Base-by-base conservation (phyloP, 805 yeast species). In the Sugiyamaella americana region DNA sequence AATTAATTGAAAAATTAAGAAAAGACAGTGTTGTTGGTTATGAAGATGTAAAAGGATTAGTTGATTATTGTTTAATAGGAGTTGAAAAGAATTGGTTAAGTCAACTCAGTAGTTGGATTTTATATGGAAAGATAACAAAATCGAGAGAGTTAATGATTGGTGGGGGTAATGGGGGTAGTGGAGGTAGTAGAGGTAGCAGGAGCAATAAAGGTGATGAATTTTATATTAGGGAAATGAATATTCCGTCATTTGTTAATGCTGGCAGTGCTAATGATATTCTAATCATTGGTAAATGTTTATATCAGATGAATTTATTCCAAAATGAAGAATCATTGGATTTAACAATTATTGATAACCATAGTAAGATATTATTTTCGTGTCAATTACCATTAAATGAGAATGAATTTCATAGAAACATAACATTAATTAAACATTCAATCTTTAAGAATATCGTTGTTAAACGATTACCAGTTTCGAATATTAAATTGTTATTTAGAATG, bases 31-130 rank as follows among this genome's bases (percentile, higher is more conserved):
- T 20, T n/a, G 48, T 49, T 37, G 53, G 51, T 17, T 51, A 45
- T 35, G 37, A 22, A 13, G 54, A 43, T 19, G 45, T 47, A 22
- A 19, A 32, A 19, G 46, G 6, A 17, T 41, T 46, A 32, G 47
- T 48, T 8, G 42, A 42, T 4, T 32, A 41, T 8, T 51, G 57
- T 16, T 16, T 55, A 6, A 30, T 37, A 3, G 48, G 48, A 8
- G 49, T 53, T 20, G 52, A 56, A 20, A 37, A 38, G n/a, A 30
- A 46, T 17, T 55, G 58, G 58, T 36, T 55, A 23, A 35, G 41
- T 10, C 56, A 51, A 24, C 36, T 55, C 8, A 26, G 49, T 37
- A 18, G 52, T 16, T 55, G 57, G 60, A 39, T 52, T 5, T 35
- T 55, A 3, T 56, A 53, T 37, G 60, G 58, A 2, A 42, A 51